phyloP scores from a whole-genome alignment of 116 monocot species.

The Dioscorea cayenensis region DNA sequence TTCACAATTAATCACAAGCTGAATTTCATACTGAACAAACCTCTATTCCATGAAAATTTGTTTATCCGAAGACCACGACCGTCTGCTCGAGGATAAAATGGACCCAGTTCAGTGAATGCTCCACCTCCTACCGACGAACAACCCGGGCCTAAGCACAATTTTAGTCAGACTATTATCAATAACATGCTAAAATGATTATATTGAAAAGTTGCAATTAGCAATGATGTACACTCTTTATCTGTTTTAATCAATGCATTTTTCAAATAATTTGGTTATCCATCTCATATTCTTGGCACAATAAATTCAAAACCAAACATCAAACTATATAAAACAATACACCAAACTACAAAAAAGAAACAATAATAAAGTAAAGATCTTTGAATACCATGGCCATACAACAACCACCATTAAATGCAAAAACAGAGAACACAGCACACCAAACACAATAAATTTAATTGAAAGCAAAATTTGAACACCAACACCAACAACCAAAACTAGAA shows the following conservation, averaged over 20 bases:
- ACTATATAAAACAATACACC: not conserved
- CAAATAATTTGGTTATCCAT: too few relatives aligned
- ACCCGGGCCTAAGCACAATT: slow-evolving; percentile 62
- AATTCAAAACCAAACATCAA: too few relatives aligned
- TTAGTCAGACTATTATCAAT: not conserved
- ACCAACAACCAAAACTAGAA: not conserved
- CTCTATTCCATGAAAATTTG: slow-evolving; percentile 84
- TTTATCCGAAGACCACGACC: slow-evolving; percentile 67
- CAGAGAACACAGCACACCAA: not conserved
- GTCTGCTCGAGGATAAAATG: slow-evolving; percentile 79
- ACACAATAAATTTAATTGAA: not conserved
- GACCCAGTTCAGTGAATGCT: slow-evolving; percentile 85
- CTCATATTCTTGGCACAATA: not conserved
- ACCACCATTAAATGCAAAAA: not conserved
- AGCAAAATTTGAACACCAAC: not conserved
- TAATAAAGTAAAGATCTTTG: too few relatives aligned
- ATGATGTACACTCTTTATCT: too few relatives aligned
- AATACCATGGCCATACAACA: not conserved
- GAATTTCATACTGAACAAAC: slow-evolving; percentile 15
- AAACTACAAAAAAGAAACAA: too few relatives aligned
- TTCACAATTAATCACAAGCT: not conserved
- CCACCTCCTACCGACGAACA: slow-evolving; percentile 91
- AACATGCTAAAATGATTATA: not conserved
- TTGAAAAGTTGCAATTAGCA: too few relatives aligned
- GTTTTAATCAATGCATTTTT: not conserved